Evolutionary conservation across 2,329 filamentous ascomycete species (phyloP), one percentile per base, ranked within the genome.

Genomic region (Epichloe gansuensis): DNA sequence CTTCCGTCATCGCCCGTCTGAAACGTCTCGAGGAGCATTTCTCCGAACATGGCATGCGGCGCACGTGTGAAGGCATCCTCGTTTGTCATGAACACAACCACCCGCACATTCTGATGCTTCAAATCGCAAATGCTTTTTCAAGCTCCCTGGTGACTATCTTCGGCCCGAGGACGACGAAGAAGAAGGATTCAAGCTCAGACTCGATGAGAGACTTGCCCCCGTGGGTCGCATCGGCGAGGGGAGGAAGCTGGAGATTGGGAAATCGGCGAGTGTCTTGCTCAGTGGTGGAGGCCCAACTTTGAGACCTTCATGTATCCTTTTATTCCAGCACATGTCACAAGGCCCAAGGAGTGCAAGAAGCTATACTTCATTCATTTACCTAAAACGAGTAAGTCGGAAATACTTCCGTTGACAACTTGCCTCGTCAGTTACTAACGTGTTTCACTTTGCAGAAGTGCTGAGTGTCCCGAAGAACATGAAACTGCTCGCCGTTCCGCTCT

Each of bases 301-400:
- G 93, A 98, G 76, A 97, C 93, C 2, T 97, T 97, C 76, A 96
- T 98, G 90, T 98, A 98, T 68, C 93, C 93, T 0, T 98, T 96
- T 70, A 85, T 97, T 53, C 93, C 93, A 7, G 89, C 91, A 17
- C 93, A 98, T 72, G 89, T 96, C 57, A 96, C 91, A 17, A 78
- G 93, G 50, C 93, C 93, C 7, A 98, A 98, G 75, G 93, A 98
- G 74, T 95, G 91, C 75, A 98, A 98, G 77, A 98, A 98, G 77
- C 78, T 97, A 43, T 98, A 97, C 71, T 90, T 97, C 57, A 95
- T 98, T 59, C 88, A 95, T 67, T 75, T 98, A 31, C 93, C 93
- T 0, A 83, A 90, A 69, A 90, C 85, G 61, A 97, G 90, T 95
- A 78, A 56, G 82, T 69, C 31, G 13, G 13, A 5, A 28, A 23